phyloP scores from a whole-genome alignment of 345 rosid species.

The Rhizophora mangle region DNA sequence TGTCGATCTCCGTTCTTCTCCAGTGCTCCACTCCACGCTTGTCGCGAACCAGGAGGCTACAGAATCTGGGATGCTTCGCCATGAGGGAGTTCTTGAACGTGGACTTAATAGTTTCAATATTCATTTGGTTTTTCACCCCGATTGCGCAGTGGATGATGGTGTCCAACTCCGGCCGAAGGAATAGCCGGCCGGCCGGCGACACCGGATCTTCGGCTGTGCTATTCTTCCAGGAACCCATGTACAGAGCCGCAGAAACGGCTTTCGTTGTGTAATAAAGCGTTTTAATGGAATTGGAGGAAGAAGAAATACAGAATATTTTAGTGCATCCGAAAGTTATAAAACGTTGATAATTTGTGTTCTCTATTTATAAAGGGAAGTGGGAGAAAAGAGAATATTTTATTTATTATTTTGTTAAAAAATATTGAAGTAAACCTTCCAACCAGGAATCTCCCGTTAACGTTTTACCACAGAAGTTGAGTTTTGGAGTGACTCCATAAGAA shows the following conservation, averaged over 20 bases:
- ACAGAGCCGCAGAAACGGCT: not conserved
- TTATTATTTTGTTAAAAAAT: too few species aligned
- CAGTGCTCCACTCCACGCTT: slow-evolving; percentile 42
- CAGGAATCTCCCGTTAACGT: too few species aligned
- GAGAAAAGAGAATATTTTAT: too few species aligned
- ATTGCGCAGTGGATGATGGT: slow-evolving; percentile 48
- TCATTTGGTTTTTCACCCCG: slow-evolving; percentile 30
- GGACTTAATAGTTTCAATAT: slow-evolving; percentile 30
- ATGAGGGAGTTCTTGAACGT: slow-evolving; percentile 27
- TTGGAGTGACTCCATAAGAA: too few species aligned
- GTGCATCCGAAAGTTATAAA: too few species aligned
- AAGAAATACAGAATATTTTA: too few species aligned
- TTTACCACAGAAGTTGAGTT: too few species aligned
- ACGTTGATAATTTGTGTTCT: too few species aligned
- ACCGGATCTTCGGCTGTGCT: slow-evolving; percentile 41
- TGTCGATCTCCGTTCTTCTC: slow-evolving; percentile 41
- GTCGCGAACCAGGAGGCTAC: slow-evolving; percentile 50
- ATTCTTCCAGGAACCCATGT: slow-evolving; percentile 16
- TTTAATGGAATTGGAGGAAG: too few species aligned
- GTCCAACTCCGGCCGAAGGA: slow-evolving; percentile 43
- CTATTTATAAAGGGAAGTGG: too few species aligned
- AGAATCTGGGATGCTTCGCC: slow-evolving; percentile 52
- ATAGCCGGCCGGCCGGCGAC: slow-evolving; percentile 53
- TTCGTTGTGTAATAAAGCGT: not conserved
- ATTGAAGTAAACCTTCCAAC: too few species aligned